Evolutionary conservation across 164 flowering plant genomes (phyloP), one percentile per base, ranked within the genome.

Genomic region (Santalum album): DNA sequence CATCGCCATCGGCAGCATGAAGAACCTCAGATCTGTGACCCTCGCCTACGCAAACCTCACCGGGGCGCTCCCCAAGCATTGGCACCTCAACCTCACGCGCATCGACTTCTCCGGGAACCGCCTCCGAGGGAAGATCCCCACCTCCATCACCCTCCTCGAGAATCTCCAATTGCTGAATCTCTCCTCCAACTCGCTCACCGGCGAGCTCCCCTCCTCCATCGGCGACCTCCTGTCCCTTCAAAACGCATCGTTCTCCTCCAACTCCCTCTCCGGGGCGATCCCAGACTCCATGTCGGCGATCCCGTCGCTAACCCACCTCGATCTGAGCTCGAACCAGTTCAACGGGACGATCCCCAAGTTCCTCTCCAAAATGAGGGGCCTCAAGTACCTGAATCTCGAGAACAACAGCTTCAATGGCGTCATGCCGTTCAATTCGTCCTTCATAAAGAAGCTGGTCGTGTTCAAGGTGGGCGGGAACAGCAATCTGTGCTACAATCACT

Each of bases 251-350:
- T 66, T 91, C 18, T 70, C 84, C 0, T 75, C 82, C 0, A 91
- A 91, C 60, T 71, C 82, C 1, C 32, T 91, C 17, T 82, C 98
- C 4, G 98, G 98, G 6, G 34, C 80, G 26, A 69, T 91, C 18
- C 96, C 98, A 0, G 81, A 76, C 12, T 69, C 88, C 0, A 46
- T 91, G 22, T 51, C 82, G 2, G 69, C 82, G 3, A 71, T 87
- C 10, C 76, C 86, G 0, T 67, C 59, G 0, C 47, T 88, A 51
- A 69, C 61, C 38, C 88, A 82, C 43, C 67, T 92, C 35, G 99
- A 92, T 85, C 79, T 92, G 69, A 78, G 97, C 62, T 74, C 80
- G 0, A 92, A 92, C 52, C 85, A 85, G 78, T 53, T 92, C 47
- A 92, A 87, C 49, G 99, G 99, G 17, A 78, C 84, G 0, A 69